phyloP scores from a whole-genome alignment of 2,329 filamentous ascomycete species.

The Colletotrichum sp. region DNA sequence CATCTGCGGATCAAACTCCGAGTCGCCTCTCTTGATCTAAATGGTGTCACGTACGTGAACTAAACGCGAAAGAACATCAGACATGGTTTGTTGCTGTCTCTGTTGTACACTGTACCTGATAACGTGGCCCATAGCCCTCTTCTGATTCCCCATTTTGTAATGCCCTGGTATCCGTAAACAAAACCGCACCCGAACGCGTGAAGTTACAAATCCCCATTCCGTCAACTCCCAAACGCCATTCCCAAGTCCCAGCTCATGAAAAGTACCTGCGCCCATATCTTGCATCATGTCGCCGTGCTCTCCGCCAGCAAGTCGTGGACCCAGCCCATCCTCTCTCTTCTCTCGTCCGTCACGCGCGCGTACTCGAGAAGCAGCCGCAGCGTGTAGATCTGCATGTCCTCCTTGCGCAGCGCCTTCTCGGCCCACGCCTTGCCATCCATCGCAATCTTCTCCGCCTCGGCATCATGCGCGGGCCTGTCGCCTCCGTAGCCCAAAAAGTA shows the following conservation, averaged over 20 bases:
- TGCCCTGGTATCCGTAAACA: constrained; percentile 2
- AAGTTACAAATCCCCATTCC: fast-evolving
- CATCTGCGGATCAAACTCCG: background rate
- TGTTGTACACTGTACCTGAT: background rate
- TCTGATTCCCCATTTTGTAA: background rate
- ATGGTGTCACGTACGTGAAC: background rate
- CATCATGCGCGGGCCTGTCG: constrained; percentile 52
- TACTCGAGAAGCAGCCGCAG: constrained; percentile 70
- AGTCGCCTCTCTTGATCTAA: background rate
- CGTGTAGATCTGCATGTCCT: constrained; percentile 78
- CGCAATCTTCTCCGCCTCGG: constrained; percentile 68
- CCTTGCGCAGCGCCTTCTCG: constrained; percentile 67
- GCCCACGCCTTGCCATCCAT: constrained; percentile 71
- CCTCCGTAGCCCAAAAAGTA: constrained; percentile 71
- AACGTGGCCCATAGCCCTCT: background rate
- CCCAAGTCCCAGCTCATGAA: background rate
- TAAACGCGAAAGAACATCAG: background rate
- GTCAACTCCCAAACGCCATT: background rate
- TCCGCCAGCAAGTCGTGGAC: constrained; percentile 49
- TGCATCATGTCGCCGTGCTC: background rate
- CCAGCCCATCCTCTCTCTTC: constrained; percentile 59
- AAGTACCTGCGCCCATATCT: background rate
- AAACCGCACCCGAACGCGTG: background rate
- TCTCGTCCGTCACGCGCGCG: constrained; percentile 57
- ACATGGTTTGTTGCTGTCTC: background rate